Conservation (phyloP, 352 stramenopile species). For the Globisporangium apiculatum region DNA sequence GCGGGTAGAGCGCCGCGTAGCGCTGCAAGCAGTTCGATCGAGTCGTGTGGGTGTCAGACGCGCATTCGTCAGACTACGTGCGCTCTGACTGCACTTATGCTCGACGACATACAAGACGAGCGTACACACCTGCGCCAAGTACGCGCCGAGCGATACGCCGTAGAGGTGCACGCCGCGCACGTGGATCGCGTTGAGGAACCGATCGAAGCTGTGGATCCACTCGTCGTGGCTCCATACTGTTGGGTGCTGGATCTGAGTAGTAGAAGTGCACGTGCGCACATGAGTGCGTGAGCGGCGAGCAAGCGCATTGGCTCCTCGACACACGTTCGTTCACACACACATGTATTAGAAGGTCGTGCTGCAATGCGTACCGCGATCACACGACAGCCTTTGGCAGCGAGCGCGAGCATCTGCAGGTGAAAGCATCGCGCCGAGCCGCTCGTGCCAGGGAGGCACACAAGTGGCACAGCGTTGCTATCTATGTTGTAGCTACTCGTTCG, state of each 20-base stretch:
- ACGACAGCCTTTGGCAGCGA: slow-evolving; percentile 53
- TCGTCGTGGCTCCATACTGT: slow-evolving; percentile 76
- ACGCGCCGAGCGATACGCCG: slow-evolving; percentile 59
- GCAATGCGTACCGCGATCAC: slow-evolving; percentile 39
- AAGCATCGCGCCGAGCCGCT: slow-evolving; percentile 49
- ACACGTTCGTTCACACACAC: no score
- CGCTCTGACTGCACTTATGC: no score
- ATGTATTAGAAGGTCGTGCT: no score
- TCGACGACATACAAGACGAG: background rate
- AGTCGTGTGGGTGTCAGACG: no score
- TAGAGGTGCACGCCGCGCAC: slow-evolving; percentile 57
- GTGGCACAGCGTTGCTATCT: slow-evolving; percentile 15
- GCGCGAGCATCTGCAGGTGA: slow-evolving; percentile 42
- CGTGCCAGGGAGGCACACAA: slow-evolving; percentile 61
- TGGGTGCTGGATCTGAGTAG: slow-evolving; percentile 48
- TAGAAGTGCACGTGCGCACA: background rate
- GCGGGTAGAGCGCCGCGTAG: slow-evolving; percentile 51
- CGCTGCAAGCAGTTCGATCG: slow-evolving; percentile 18
- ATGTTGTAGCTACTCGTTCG: background rate
- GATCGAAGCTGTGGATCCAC: slow-evolving; percentile 77
- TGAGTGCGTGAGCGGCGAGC: background rate
- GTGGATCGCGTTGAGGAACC: slow-evolving; percentile 62
- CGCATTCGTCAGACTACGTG: background rate
- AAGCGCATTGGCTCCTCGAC: no score
- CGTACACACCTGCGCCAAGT: slow-evolving; percentile 49